Base-by-base conservation (phyloP, 768 basidiomycete genomes). In the Dacryopinax primogenitus region DNA sequence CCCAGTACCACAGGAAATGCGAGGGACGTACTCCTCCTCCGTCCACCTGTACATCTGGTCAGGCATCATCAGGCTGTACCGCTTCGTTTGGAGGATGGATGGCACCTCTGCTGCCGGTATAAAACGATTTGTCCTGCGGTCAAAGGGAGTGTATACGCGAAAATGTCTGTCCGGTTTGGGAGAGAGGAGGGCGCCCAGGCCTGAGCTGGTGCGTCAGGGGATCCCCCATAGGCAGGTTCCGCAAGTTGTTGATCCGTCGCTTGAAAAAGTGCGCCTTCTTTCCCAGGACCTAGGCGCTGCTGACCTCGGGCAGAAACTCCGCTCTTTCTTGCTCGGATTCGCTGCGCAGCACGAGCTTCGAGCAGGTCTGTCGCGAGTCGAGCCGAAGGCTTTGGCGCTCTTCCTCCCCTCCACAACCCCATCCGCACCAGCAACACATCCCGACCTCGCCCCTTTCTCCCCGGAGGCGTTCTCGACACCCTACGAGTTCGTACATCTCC, bases 171-270 rank as follows among this genome's bases (percentile, higher is more conserved):
- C 9, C 26, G 51, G 18, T 4, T 9, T 58, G 51, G 9, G 9
- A 9, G 51, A 28, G 51, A 58, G 51, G 51, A 26, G 51, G 30
- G 13, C 51, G 18, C 51, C 51, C 3, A 58, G 51, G 30, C 51
- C 51, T 23, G 30, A 26, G 21, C 18, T 58, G 51, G 13, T 58
- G 13, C 12, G 3, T 6, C 51, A 58, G 51, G 51, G 51, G 6
- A 58, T 58, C 51, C 51, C 51, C 26, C 51, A 58, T 58, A 3
- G 51, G 26, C 51, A 58, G 51, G 26, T 58, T 9, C 51, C 51
- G 11, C 51, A 58, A 30, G 51, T 58, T 7, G 11, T 58, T 11
- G 51, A 58, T 30, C 4, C 12, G 51, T 11, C 26, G 13, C 30
- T 58, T 23, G 21, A 21, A 11, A 30, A 58, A 30, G 51, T 58